Percentiles rank a stretch among this genome's conserved stretches.
Conservation (phyloP, 169 alveolate species). For the Plasmodium falciparum region DNA sequence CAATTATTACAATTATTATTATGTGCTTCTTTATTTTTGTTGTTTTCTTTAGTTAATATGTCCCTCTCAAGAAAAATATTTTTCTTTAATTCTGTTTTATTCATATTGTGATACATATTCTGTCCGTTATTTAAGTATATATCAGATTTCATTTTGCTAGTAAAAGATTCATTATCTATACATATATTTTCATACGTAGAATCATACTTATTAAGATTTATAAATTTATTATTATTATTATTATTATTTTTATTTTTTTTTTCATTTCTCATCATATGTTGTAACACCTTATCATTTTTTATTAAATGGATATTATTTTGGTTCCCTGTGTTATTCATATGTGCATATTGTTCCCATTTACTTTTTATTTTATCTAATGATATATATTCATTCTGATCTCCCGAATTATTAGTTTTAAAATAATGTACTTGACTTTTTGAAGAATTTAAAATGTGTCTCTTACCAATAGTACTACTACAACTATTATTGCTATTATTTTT, state of each 20-base stretch:
- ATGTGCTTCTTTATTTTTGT: background rate
- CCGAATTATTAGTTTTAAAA: background rate
- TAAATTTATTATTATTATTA: too few relatives aligned
- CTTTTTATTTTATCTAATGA: conserved; percentile 37
- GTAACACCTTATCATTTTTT: conserved; percentile 12
- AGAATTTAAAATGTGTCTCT: conserved; percentile 8
- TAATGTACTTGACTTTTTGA: conserved; percentile 48
- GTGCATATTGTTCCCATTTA: conserved; percentile 56
- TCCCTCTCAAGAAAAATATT: background rate
- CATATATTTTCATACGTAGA: too few relatives aligned
- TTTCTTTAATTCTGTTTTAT: background rate
- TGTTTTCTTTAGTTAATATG: background rate
- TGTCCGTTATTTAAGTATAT: background rate
- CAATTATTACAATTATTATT: background rate
- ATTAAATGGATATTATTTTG: background rate
- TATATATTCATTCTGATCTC: conserved; percentile 11
- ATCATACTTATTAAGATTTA: too few relatives aligned
- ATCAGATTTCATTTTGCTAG: conserved; percentile 42
- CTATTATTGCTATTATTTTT: too few relatives aligned
- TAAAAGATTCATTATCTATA: conserved; percentile 21
- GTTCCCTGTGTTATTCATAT: background rate
- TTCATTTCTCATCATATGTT: background rate
- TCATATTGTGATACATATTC: background rate
- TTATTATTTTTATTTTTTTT: too few relatives aligned
- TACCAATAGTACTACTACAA: background rate